These are phyloP conservation scores for Beauveria sp. DNA, from an alignment of 2,329 filamentous ascomycete genomes.

Conservation along the genomic window DNA sequence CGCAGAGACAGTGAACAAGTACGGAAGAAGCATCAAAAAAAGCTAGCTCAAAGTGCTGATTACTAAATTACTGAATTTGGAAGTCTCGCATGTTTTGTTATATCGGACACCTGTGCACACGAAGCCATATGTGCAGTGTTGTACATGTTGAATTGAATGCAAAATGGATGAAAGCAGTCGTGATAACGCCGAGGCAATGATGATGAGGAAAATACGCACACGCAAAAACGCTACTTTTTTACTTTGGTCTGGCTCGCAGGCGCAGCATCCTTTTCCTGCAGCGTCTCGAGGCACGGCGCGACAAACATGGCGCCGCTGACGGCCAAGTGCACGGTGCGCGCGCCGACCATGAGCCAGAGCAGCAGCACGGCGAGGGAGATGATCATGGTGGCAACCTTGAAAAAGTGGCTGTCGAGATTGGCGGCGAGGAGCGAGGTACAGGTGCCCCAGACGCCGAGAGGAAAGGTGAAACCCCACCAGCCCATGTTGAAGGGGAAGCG, in stretches of 20 bases:
- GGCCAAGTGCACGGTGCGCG: constrained; percentile 29
- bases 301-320: constrained; percentile 35
- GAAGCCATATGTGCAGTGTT: neutral
- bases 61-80: too few species aligned
- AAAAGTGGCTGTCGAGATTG: constrained; percentile 36
- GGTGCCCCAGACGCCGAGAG: constrained; percentile 36
- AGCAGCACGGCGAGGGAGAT: constrained; percentile 32
- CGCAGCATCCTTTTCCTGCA: constrained; percentile 25
- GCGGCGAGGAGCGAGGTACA: constrained; percentile 31
- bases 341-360: constrained; percentile 35
- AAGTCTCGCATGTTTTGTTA: neutral
- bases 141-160: neutral
- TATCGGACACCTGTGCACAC: neutral
- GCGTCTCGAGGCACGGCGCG: constrained; percentile 34
- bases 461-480: constrained; percentile 42
- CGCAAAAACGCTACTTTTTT: constrained; percentile 16
- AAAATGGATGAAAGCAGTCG: neutral
- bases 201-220: neutral
- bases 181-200: constrained; percentile 3
- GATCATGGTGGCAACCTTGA: constrained; percentile 33
- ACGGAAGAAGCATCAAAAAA: neutral
- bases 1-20: neutral
- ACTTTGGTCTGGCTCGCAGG: constrained; percentile 18
- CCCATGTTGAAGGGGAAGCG: constrained; percentile 38
- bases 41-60: too few species aligned